phyloP scores from a whole-genome alignment of 148 eudicot genomes.

The Oxyria digyna region DNA sequence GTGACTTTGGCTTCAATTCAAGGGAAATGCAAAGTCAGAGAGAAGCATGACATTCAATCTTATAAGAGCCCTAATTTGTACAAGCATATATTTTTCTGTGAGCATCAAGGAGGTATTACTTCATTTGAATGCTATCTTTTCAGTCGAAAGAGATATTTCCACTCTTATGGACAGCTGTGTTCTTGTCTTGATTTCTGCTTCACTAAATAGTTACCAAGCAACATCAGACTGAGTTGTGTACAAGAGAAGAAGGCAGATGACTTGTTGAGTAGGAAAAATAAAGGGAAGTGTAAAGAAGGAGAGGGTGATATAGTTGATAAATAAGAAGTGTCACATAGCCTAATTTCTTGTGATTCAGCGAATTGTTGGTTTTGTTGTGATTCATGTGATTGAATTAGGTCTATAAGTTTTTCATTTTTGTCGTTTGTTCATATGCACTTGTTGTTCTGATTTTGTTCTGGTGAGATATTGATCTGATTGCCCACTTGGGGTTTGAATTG shows the following conservation, averaged over 20 bases:
- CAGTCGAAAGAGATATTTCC: neutral
- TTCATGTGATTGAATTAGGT: no score
- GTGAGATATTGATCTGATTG: no score
- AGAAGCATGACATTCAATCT: constrained; percentile 52
- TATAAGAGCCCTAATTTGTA: constrained; percentile 32
- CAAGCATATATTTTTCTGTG: constrained; percentile 82
- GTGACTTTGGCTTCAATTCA: constrained; percentile 38
- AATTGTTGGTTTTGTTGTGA: no score
- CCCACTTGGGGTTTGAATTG: no score
- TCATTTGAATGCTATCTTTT: neutral
- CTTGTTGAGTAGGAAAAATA: constrained; percentile 45
- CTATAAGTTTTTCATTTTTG: no score
- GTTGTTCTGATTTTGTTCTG: no score
- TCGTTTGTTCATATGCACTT: no score
- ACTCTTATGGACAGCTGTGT: neutral
- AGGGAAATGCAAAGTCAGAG: constrained; percentile 82
- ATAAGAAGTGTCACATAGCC: constrained; percentile 20
- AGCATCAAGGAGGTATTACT: constrained; percentile 66
- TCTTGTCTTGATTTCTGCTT: neutral
- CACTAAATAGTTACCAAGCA: constrained; percentile 48
- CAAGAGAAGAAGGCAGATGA: constrained; percentile 28
- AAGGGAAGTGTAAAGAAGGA: constrained; percentile 76
- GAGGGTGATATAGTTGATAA: constrained; percentile 26
- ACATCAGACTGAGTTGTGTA: constrained; percentile 38
- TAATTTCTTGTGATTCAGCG: no score